These are phyloP conservation scores for Petasospora rhodanensis DNA, from an alignment of 1,139 yeast species.

Conservation along the genomic window DNA sequence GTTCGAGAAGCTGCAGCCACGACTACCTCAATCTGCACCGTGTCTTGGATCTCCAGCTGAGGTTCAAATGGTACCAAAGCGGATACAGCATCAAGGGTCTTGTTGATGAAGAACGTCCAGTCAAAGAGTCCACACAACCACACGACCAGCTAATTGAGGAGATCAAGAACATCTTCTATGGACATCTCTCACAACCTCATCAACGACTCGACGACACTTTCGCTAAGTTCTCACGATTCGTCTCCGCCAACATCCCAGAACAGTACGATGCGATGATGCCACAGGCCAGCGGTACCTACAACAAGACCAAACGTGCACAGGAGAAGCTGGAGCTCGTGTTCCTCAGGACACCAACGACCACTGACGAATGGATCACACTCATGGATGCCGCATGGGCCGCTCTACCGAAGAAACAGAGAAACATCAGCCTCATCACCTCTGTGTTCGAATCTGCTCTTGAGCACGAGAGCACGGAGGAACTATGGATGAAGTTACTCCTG, in stretches of 20 bases:
- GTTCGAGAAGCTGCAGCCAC: neutral
- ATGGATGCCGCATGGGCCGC: too few relatives aligned
- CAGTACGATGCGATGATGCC: slow-evolving; percentile 33
- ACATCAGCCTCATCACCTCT: slow-evolving; percentile 4
- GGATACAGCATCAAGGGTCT: slow-evolving; percentile 5
- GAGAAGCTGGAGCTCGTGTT: slow-evolving; percentile 23
- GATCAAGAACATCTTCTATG: slow-evolving; percentile 25
- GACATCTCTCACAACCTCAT: slow-evolving; percentile 37
- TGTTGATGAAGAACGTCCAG: too few relatives aligned
- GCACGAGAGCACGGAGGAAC: neutral
- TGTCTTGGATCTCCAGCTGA: slow-evolving; percentile 1
- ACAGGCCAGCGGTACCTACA: slow-evolving; percentile 31
- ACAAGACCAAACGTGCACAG: slow-evolving; percentile 28
- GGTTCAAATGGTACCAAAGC: slow-evolving; percentile 1
- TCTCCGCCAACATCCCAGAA: slow-evolving; percentile 28
- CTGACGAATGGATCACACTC: slow-evolving; percentile 26
- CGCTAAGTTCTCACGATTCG: slow-evolving; percentile 34
- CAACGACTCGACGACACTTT: slow-evolving; percentile 34
- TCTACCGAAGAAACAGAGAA: slow-evolving; percentile 14
- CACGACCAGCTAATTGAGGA: too few relatives aligned
- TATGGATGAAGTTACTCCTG: slow-evolving; percentile 13
- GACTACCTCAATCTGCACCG: slow-evolving; percentile 4
- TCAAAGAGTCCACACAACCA: too few relatives aligned
- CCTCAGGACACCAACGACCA: slow-evolving; percentile 30
- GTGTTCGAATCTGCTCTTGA: slow-evolving; percentile 11